Percentiles rank a stretch among this genome's conserved stretches.
Evolutionary conservation across 192 early-diverging fungal species (phyloP).

Genomic region (Neocallimastix lanati): DNA sequence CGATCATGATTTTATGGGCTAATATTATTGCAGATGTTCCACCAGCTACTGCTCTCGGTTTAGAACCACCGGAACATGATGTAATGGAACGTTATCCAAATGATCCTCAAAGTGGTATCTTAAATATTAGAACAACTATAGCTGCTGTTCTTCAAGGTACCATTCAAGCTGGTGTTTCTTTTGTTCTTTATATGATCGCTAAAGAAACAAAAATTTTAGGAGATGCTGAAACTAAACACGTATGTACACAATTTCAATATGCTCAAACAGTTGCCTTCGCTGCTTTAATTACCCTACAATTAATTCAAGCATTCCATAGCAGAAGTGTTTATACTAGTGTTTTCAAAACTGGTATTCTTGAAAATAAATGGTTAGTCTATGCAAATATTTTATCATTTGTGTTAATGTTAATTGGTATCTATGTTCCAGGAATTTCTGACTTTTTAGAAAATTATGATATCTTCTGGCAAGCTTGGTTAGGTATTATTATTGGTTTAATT

Average conservation of each 20-base stretch:
- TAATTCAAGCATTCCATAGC: conserved; percentile 73
- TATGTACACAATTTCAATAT: conserved; percentile 10
- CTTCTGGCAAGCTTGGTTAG: neutral
- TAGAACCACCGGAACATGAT: conserved; percentile 69
- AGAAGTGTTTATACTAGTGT: conserved; percentile 50
- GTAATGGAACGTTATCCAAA: conserved; percentile 75
- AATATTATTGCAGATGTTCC: conserved; percentile 97
- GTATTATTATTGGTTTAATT: neutral
- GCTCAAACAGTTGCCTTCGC: conserved; percentile 47
- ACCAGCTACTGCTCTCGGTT: conserved; percentile 79
- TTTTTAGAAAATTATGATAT: neutral
- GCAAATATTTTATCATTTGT: conserved; percentile 52
- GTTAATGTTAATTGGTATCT: conserved; percentile 57
- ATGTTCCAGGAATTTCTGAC: conserved; percentile 37
- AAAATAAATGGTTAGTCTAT: conserved; percentile 64
- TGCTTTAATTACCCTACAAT: conserved; percentile 68
- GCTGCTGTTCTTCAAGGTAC: conserved; percentile 57
- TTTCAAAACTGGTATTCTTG: conserved; percentile 51
- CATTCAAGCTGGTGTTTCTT: conserved; percentile 31
- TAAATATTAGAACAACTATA: conserved; percentile 36
- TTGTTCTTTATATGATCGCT: conserved; percentile 43
- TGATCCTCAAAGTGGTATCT: conserved; percentile 49
- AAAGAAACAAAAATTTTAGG: conserved; percentile 12
- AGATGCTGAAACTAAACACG: neutral
- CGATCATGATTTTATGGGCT: conserved; percentile 88